Evolutionary conservation across 1,284 basidiomycete genomes (phyloP).

Genomic region (Peniophora sp.): DNA sequence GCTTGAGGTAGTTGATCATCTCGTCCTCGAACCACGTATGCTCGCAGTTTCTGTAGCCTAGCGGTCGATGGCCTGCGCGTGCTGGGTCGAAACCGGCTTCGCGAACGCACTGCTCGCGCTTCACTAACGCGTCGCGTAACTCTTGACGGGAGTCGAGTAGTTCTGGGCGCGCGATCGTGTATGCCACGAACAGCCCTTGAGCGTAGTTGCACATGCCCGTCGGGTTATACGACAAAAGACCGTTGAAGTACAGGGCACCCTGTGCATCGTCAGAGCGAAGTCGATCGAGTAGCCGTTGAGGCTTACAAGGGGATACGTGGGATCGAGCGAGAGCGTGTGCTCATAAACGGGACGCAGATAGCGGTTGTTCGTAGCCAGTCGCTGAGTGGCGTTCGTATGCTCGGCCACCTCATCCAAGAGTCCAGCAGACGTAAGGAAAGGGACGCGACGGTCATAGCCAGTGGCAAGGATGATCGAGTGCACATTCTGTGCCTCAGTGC

Average conservation of each 20-base stretch:
- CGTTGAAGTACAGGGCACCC: not conserved
- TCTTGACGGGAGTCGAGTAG: not conserved
- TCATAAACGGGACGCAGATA: not conserved
- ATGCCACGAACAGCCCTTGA: not conserved
- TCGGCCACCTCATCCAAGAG: not conserved
- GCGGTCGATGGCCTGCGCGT: not conserved
- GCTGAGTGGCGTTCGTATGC: not conserved
- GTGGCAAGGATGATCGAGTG: conserved; percentile 1
- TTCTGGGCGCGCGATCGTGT: not conserved
- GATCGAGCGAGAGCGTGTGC: conserved; percentile 1
- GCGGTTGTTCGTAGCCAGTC: not conserved
- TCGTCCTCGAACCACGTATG: not conserved
- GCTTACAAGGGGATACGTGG: not conserved
- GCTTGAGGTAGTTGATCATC: not conserved
- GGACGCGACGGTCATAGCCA: not conserved
- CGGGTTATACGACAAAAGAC: not conserved
- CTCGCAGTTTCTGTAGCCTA: not conserved
- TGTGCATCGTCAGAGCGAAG: too few relatives aligned
- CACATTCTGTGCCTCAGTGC: not conserved
- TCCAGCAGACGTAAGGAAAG: not conserved
- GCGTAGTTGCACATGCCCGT: not conserved
- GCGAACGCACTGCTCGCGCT: not conserved
- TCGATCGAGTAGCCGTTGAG: too few relatives aligned
- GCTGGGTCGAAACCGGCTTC: not conserved
- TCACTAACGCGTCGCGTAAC: not conserved